Percentiles rank a stretch among this genome's conserved stretches.
Conservation (phyloP, 1,284 basidiomycete genomes). For the Retiboletus flavoniger region DNA sequence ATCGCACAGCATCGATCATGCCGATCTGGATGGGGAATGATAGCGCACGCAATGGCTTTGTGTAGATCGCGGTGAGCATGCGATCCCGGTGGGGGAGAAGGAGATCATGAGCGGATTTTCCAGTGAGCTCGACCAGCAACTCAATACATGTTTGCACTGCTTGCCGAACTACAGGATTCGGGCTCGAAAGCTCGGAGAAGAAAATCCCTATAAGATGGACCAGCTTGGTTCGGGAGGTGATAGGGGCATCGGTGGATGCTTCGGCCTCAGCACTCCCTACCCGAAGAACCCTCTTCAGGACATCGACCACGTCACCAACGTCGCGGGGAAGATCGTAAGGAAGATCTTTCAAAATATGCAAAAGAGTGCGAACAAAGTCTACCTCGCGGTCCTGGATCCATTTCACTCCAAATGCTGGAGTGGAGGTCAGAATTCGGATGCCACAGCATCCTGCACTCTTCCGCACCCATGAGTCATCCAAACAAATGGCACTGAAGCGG, state of each 20-base stretch:
- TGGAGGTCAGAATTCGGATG: slow-evolving; percentile 74
- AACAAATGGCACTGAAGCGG: slow-evolving; percentile 80
- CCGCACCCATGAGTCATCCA: slow-evolving; percentile 84
- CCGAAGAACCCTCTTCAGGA: slow-evolving; percentile 75
- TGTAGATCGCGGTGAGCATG: slow-evolving; percentile 88
- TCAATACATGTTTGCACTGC: slow-evolving; percentile 84
- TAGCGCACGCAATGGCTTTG: slow-evolving; percentile 94
- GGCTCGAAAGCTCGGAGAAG: slow-evolving; percentile 86
- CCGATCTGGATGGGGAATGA: slow-evolving; percentile 97
- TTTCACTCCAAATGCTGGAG: slow-evolving; percentile 69
- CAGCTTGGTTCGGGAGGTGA: slow-evolving; percentile 52
- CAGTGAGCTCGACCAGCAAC: slow-evolving; percentile 75
- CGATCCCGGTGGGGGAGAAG: slow-evolving; percentile 86
- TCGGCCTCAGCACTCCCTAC: slow-evolving; percentile 62
- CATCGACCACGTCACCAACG: slow-evolving; percentile 77
- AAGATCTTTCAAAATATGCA: slow-evolving; percentile 95
- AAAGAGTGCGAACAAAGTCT: slow-evolving; percentile 87
- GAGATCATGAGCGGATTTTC: slow-evolving; percentile 74
- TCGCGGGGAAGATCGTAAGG: slow-evolving; percentile 87
- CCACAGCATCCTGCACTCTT: slow-evolving; percentile 88
- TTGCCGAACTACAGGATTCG: slow-evolving; percentile 83
- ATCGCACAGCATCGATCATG: slow-evolving; percentile 96
- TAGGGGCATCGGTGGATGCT: slow-evolving; percentile 40
- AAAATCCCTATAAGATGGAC: slow-evolving; percentile 79
- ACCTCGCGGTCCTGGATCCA: slow-evolving; percentile 90